Conservation (phyloP, 2,329 filamentous ascomycete genomes). For the Metarhizium robertsii region DNA sequence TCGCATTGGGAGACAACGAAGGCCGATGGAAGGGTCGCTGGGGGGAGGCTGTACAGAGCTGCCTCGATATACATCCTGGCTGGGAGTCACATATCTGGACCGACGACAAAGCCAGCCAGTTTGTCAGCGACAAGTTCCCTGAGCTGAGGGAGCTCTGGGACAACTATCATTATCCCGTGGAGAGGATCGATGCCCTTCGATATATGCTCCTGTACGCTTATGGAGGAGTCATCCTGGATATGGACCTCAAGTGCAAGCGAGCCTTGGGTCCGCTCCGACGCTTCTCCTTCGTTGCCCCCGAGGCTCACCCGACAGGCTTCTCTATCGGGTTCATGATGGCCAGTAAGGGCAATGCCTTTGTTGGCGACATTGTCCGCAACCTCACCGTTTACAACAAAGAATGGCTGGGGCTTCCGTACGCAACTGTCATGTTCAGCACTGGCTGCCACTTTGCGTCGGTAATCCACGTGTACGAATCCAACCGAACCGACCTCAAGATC, state of each 20-base stretch:
- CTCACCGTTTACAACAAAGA: slow-evolving; percentile 24
- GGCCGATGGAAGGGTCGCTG: slow-evolving; percentile 14
- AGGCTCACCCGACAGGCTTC: slow-evolving; percentile 29
- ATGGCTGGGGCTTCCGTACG: slow-evolving; percentile 30
- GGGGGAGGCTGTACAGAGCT: slow-evolving; percentile 21
- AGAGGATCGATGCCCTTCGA: slow-evolving; percentile 60
- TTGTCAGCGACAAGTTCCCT: slow-evolving; percentile 12
- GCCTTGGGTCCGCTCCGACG: slow-evolving; percentile 27
- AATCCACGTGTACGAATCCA: slow-evolving; percentile 25
- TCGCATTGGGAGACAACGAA: slow-evolving; percentile 18
- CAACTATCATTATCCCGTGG: slow-evolving; percentile 58
- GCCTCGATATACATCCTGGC: slow-evolving; percentile 22
- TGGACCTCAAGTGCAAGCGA: slow-evolving; percentile 25
- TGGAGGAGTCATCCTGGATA: slow-evolving; percentile 19
- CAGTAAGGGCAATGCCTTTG: slow-evolving; percentile 22
- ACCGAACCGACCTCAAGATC: slow-evolving; percentile 24
- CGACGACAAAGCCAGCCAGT: slow-evolving; percentile 10
- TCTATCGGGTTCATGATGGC: slow-evolving; percentile 33
- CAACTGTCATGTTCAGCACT: slow-evolving; percentile 33
- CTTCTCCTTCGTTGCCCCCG: slow-evolving; percentile 31
- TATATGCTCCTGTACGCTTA: slow-evolving; percentile 36
- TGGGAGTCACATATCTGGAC: slow-evolving; percentile 20
- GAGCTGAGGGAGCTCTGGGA: slow-evolving; percentile 25
- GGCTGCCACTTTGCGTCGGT: slow-evolving; percentile 32
- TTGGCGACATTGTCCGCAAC: slow-evolving; percentile 22